Base-by-base conservation (phyloP, 2,329 filamentous ascomycete species). In the Septoria petroselini region DNA sequence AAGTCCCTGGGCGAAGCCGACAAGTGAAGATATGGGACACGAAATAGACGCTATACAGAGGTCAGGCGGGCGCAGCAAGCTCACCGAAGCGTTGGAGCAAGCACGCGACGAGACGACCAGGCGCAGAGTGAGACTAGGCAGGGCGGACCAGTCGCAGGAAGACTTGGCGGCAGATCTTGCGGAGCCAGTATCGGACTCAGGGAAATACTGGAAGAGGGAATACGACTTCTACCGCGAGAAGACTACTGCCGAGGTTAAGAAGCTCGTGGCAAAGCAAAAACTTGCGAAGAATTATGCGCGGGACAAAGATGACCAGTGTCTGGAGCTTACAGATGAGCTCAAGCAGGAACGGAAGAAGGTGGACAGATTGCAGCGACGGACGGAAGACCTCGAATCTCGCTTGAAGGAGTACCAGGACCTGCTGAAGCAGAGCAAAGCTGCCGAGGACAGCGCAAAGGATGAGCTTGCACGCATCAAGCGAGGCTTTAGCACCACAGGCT, bases 121-220 rank as follows among this genome's bases (percentile, higher is more conserved):
- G 48, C 58, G 55, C n/a, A 65, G 59, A 35, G 33, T 54, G 21
- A 54, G 38, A 21, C 37, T 50, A 29, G 51, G 53, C 7, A 66
- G 59, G 41, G 65, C 67, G 34, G 51, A 53, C 15, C 66, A 41
- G 34, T 18, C 66, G 15, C 69, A 68, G 42, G 71, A 73, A 58
- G 78, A 81, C 43, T 74, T 77, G 47, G 88, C 85, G 0, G 70
- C 84, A 40, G 86, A 90, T 61, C 71, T 88, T 41, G 84, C 85
- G 55, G 83, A 88, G 61, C 86, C 87, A 5, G 80, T 83, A 55
- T 88, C 86, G 1, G 79, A 85, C 52, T 89, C 86, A 3, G 86
- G 86, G 5, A 82, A 79, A 60, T 90, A 86, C 68, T 91, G 87
- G 87, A 91, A 91, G 69, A 77, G 80, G 18, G 81, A 89, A 63